Evolutionary conservation across 2,329 filamentous ascomycete species (phyloP).

Genomic region (Fusarium sp.): DNA sequence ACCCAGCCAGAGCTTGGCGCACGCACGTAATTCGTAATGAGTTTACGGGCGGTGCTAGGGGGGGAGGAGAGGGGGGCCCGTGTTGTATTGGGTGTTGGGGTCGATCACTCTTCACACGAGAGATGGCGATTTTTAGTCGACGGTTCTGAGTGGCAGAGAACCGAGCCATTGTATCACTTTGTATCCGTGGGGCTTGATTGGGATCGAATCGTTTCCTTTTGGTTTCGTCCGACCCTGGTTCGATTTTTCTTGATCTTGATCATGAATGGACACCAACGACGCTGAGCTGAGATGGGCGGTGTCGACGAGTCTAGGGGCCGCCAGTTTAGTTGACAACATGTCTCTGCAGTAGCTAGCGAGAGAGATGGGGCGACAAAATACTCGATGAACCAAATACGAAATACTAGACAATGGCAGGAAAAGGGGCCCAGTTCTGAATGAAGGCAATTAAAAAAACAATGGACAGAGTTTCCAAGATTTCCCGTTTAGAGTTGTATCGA

Average conservation of each 20-base stretch:
- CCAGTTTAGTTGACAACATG: too few species aligned
- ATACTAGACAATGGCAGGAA: background rate
- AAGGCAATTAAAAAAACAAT: slow-evolving; percentile 17
- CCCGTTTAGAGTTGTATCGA: slow-evolving; percentile 44
- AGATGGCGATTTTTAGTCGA: slow-evolving; percentile 26
- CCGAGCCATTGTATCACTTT: slow-evolving; percentile 27
- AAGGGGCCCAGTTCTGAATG: slow-evolving; percentile 1
- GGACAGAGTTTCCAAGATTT: slow-evolving; percentile 29
- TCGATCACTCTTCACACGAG: slow-evolving; percentile 28
- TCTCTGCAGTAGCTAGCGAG: too few species aligned
- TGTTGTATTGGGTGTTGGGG: slow-evolving; percentile 21
- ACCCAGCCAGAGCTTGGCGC: slow-evolving; percentile 42
- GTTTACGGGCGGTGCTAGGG: slow-evolving; percentile 33
- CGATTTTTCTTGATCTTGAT: slow-evolving; percentile 18
- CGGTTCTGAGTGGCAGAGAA: slow-evolving; percentile 32
- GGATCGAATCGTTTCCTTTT: slow-evolving; percentile 19
- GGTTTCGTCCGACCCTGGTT: slow-evolving; percentile 10
- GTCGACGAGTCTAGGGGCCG: slow-evolving; percentile 1
- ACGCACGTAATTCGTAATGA: slow-evolving; percentile 28
- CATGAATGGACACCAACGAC: too few species aligned
- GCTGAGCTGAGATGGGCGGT: slow-evolving; percentile 19
- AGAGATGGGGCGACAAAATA: too few species aligned
- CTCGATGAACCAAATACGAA: too few species aligned
- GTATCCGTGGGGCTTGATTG: slow-evolving; percentile 13
- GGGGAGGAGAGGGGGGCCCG: slow-evolving; percentile 8